Conservation (phyloP, 1,284 basidiomycete genomes). For the Malassezia vespertilionis region DNA sequence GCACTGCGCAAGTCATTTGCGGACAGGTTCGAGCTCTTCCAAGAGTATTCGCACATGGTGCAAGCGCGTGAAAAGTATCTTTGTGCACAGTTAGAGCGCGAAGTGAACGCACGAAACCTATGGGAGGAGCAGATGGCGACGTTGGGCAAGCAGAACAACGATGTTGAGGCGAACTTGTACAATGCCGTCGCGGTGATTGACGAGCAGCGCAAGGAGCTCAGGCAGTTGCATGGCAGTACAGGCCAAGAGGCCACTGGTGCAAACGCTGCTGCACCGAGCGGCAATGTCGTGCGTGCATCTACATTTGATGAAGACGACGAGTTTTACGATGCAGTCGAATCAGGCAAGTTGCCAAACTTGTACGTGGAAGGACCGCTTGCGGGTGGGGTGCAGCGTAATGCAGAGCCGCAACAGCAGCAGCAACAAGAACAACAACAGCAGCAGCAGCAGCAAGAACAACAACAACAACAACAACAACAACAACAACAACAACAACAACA, state of each 20-base stretch:
- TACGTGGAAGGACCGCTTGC: slow-evolving; percentile 31
- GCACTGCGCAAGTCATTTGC: slow-evolving; percentile 60
- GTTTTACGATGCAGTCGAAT: slow-evolving; percentile 93
- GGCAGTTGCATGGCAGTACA: slow-evolving; percentile 18
- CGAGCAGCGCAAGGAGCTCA: slow-evolving; percentile 49
- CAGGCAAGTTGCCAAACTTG: slow-evolving; percentile 49
- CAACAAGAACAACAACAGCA: background rate
- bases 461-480: background rate
- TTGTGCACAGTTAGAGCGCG: slow-evolving; percentile 57
- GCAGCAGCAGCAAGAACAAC: background rate
- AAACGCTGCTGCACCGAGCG: background rate
- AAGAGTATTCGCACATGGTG: slow-evolving; percentile 63
- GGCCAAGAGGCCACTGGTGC: background rate
- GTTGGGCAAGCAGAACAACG: slow-evolving; percentile 75
- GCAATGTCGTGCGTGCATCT: slow-evolving; percentile 5
- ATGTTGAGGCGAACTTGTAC: slow-evolving; percentile 60
- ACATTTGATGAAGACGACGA: slow-evolving; percentile 73
- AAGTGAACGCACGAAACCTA: slow-evolving; percentile 58
- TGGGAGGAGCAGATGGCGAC: slow-evolving; percentile 87
- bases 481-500: background rate
- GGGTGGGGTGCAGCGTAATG: background rate
- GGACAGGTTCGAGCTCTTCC: slow-evolving; percentile 56
- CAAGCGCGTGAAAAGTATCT: slow-evolving; percentile 69
- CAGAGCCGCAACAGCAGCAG: background rate
- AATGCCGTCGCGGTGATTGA: slow-evolving; percentile 51